Evolutionary conservation across 768 basidiomycete genomes (phyloP).

Genomic region (Podaxis sp.): DNA sequence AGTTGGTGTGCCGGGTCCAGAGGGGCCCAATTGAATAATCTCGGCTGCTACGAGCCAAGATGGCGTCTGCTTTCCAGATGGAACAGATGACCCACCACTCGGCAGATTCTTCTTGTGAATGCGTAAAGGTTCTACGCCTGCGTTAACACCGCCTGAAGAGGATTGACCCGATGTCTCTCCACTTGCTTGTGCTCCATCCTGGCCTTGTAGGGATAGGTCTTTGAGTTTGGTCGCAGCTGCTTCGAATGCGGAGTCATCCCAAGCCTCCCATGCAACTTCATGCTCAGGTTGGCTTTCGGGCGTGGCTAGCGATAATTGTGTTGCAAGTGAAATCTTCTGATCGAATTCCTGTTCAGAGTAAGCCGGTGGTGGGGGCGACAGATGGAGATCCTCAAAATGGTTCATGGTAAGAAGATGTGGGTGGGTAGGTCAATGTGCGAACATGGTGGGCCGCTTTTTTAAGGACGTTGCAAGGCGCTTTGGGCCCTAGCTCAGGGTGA

Average conservation of each 20-base stretch:
- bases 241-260: constrained; percentile 32
- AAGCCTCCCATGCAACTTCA: constrained; percentile 45
- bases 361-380: constrained; percentile 35
- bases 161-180: background rate
- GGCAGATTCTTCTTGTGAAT: constrained; percentile 23
- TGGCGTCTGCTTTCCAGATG: constrained; percentile 8
- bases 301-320: constrained; percentile 34
- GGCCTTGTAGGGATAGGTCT: background rate
- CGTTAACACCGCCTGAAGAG: background rate
- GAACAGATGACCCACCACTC: constrained; percentile 1
- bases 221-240: constrained; percentile 5
- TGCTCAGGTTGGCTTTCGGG: constrained; percentile 14
- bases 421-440: background rate
- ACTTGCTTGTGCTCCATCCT: background rate
- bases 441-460: background rate
- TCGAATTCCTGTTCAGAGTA: constrained; percentile 50
- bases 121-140: constrained; percentile 16
- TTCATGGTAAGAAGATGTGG: constrained; percentile 4
- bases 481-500: background rate
- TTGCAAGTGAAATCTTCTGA: constrained; percentile 42
- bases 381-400: constrained; percentile 15
- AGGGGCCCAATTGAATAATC: background rate
- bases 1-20: background rate
- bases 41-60: constrained; percentile 11
- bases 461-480: background rate